phyloP scores from a whole-genome alignment of 345 rosid species.

The Aquilaria yunnanensis region DNA sequence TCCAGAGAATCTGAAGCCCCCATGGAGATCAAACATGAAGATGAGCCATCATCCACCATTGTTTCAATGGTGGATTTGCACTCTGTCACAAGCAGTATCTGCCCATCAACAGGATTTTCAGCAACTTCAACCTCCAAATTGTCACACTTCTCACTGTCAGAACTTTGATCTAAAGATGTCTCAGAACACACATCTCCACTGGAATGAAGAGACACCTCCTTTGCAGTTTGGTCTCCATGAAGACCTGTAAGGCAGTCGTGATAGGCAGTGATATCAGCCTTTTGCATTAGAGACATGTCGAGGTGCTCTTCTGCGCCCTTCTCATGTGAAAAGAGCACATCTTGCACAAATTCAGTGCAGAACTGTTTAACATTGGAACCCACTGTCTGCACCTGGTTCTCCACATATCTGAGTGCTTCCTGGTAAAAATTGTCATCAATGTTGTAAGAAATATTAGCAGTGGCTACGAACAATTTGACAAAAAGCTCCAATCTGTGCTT shows the following conservation, averaged over 20 bases:
- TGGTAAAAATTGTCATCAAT: slow-evolving; percentile 17
- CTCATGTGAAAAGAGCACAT: slow-evolving; percentile 11
- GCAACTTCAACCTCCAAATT: not conserved
- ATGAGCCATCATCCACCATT: not conserved
- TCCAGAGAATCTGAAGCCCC: no score
- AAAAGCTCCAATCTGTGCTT: no score
- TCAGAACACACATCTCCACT: not conserved
- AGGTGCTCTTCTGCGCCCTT: slow-evolving; percentile 1
- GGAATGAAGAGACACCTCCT: slow-evolving; percentile 12
- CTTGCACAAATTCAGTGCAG: slow-evolving; percentile 22
- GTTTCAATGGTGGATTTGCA: not conserved
- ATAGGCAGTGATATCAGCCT: not conserved
- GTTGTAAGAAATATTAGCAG: slow-evolving; percentile 3
- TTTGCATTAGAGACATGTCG: slow-evolving; percentile 3
- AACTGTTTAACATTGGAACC: slow-evolving; percentile 24
- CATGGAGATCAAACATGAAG: not conserved
- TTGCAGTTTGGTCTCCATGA: slow-evolving; percentile 9
- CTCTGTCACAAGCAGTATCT: slow-evolving; percentile 1
- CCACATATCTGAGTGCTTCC: slow-evolving; percentile 20
- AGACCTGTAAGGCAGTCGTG: not conserved
- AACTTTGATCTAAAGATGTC: slow-evolving; percentile 6
- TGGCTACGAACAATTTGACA: no score
- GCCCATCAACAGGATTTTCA: slow-evolving; percentile 6
- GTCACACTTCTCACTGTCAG: not conserved
- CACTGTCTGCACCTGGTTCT: slow-evolving; percentile 18